phyloP scores from a whole-genome alignment of 2,329 filamentous ascomycete species.

The Claviceps arundinis region DNA sequence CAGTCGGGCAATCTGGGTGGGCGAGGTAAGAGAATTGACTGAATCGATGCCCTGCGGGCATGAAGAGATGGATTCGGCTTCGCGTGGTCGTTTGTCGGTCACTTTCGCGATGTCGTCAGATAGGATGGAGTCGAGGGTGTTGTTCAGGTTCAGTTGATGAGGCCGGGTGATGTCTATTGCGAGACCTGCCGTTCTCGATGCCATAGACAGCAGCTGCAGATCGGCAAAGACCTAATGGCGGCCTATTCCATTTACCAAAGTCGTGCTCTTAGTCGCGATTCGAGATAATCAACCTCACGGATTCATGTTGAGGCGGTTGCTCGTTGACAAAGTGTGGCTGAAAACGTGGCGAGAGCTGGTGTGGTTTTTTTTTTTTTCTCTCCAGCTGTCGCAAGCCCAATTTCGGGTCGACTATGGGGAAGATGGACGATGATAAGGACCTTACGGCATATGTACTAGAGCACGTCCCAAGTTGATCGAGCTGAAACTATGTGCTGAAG shows the following conservation, averaged over 20 bases:
- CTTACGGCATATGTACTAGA: neutral
- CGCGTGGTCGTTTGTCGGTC: slow-evolving; percentile 31
- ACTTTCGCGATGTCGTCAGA: slow-evolving; percentile 27
- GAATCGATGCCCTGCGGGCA: slow-evolving; percentile 16
- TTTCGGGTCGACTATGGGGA: neutral
- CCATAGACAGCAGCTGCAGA: slow-evolving; percentile 26
- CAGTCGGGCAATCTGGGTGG: slow-evolving; percentile 40
- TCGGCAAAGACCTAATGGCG: neutral
- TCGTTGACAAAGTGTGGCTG: slow-evolving; percentile 26
- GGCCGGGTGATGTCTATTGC: slow-evolving; percentile 36
- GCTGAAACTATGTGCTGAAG: neutral
- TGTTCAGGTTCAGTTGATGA: slow-evolving; percentile 20
- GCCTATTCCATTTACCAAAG: neutral
- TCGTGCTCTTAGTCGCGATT: slow-evolving; percentile 5
- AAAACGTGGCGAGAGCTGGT: slow-evolving; percentile 30
- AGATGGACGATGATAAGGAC: neutral
- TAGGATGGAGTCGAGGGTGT: slow-evolving; percentile 22
- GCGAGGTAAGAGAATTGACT: slow-evolving; percentile 30
- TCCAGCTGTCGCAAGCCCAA: slow-evolving; percentile 5
- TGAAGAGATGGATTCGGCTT: slow-evolving; percentile 30
- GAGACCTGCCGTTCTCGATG: slow-evolving; percentile 38
- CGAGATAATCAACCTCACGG: slow-evolving; percentile 13
- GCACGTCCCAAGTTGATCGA: neutral
- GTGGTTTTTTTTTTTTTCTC: slow-evolving; percentile 11
- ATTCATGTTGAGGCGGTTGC: slow-evolving; percentile 24